Percentiles rank a stretch among this genome's conserved stretches.
These are phyloP conservation scores for Naganishia albida DNA, from an alignment of 1,284 basidiomycete genomes.

Conservation along the genomic window DNA sequence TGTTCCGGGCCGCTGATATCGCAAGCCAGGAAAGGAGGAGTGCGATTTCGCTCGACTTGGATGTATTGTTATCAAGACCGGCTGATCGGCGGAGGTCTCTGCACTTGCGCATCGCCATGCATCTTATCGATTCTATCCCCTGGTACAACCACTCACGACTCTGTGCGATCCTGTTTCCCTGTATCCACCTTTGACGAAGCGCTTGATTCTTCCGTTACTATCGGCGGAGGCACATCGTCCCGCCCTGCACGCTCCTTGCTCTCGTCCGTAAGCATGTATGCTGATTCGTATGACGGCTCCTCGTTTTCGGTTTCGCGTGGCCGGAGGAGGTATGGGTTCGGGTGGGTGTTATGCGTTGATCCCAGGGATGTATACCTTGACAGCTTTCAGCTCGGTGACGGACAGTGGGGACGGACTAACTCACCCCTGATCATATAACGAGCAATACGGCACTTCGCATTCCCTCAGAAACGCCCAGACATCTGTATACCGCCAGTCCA, in stretches of 20 bases:
- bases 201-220: no score
- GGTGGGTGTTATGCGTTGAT: conserved; percentile 90
- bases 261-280: conserved; percentile 61
- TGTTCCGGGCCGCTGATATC: no score
- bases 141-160: no score
- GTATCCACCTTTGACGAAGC: no score
- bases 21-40: no score
- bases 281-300: conserved; percentile 51
- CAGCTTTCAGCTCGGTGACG: background rate
- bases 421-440: conserved; percentile 86
- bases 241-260: conserved; percentile 67
- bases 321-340: conserved; percentile 74
- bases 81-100: no score
- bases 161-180: no score
- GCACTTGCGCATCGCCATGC: no score
- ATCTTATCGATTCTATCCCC: no score
- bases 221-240: conserved; percentile 32
- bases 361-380: conserved; percentile 92
- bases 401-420: conserved; percentile 1
- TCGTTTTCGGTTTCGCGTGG: background rate
- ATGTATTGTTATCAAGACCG: no score
- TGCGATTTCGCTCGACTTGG: no score
- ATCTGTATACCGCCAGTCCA: conserved; percentile 88
- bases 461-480: conserved; percentile 84
- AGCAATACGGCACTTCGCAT: conserved; percentile 79